phyloP scores from a whole-genome alignment of 2,329 filamentous ascomycete species.

The Metarhizium album region DNA sequence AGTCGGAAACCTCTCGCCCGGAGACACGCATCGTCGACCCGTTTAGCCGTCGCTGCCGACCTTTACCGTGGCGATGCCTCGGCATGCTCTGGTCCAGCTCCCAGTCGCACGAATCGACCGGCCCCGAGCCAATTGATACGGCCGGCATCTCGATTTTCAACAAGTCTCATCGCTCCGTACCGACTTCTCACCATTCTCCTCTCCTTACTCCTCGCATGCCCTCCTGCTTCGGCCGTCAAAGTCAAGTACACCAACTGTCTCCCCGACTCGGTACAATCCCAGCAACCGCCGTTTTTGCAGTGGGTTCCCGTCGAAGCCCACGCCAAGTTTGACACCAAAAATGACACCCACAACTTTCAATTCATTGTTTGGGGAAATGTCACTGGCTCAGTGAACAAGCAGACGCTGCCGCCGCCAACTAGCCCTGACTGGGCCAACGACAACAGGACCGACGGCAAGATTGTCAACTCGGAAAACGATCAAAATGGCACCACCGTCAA shows the following conservation, averaged over 20 bases:
- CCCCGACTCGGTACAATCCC: constrained; percentile 44
- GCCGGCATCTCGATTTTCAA: background rate
- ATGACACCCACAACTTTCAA: constrained; percentile 53
- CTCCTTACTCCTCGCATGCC: constrained; percentile 25
- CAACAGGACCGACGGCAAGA: constrained; percentile 61
- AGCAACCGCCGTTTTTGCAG: constrained; percentile 54
- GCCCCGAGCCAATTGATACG: background rate
- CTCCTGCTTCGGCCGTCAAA: constrained; percentile 49
- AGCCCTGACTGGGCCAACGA: constrained; percentile 52
- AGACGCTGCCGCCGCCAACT: constrained; percentile 47
- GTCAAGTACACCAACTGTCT: constrained; percentile 83
- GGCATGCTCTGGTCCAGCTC: background rate
- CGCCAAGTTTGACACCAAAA: constrained; percentile 57
- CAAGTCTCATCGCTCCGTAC: background rate
- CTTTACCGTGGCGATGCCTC: background rate
- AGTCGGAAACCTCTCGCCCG: background rate
- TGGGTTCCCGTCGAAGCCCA: constrained; percentile 68
- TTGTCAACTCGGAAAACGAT: constrained; percentile 49
- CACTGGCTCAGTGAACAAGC: constrained; percentile 53
- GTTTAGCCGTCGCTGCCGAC: background rate
- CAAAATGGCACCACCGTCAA: constrained; percentile 64
- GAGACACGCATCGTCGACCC: background rate
- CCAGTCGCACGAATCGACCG: background rate
- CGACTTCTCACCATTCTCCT: constrained; percentile 25
- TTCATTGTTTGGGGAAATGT: constrained; percentile 89